Conservation (phyloP, 768 basidiomycete species). For the Bullera alba region DNA sequence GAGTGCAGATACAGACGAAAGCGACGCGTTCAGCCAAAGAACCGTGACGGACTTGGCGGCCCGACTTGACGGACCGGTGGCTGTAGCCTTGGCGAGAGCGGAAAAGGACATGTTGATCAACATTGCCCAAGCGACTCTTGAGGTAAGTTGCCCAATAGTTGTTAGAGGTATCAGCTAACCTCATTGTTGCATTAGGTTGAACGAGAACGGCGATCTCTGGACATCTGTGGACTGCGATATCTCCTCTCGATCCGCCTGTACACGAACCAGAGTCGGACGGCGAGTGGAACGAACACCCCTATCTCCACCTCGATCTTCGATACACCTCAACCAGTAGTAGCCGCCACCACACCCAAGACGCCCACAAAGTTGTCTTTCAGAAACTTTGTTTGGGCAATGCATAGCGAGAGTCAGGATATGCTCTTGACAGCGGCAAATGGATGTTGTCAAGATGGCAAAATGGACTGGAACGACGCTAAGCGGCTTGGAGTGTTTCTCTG, state of each 20-base stretch:
- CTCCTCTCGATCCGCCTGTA: conserved; percentile 87
- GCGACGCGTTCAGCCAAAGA: conserved; percentile 17
- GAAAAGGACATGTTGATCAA: conserved; percentile 79
- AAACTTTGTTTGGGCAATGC: conserved; percentile 95
- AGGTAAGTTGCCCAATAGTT: conserved; percentile 54
- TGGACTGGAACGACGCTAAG: conserved; percentile 82
- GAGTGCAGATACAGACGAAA: conserved; percentile 9
- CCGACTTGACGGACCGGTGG: conserved; percentile 57
- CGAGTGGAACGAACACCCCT: conserved; percentile 18
- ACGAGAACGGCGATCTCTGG: conserved; percentile 80
- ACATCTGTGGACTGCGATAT: conserved; percentile 86
- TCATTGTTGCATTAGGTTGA: conserved; percentile 59
- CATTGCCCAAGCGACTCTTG: conserved; percentile 76
- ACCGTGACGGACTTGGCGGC: conserved; percentile 54
- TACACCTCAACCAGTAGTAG: too few species aligned
- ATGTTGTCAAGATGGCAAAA: conserved; percentile 67
- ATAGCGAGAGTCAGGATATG: conserved; percentile 87
- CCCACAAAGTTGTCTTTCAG: conserved; percentile 48
- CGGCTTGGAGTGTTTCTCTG: conserved; percentile 81
- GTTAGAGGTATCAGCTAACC: not conserved
- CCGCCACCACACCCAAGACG: not conserved
- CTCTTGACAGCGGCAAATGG: conserved; percentile 62
- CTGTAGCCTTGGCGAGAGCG: conserved; percentile 66
- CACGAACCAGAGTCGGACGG: conserved; percentile 68
- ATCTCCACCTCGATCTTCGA: not conserved